Evolutionary conservation across 1,284 basidiomycete species (phyloP).

Genomic region (Rhizopogon hawkerae): DNA sequence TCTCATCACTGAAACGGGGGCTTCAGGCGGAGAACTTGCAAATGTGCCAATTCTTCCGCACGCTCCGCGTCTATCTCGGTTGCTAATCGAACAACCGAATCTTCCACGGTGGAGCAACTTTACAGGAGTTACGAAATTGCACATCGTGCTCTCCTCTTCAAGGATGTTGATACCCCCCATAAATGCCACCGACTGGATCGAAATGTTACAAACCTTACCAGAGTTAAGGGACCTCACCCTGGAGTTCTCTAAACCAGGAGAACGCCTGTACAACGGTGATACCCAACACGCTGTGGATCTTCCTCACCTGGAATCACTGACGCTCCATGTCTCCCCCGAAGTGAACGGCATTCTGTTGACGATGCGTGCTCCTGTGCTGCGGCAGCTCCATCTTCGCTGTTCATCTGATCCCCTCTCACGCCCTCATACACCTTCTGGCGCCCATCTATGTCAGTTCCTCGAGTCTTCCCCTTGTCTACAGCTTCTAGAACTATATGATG

Average conservation of each 20-base stretch:
- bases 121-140: constrained; percentile 16
- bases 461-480: constrained; percentile 36
- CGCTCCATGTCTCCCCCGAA: constrained; percentile 34
- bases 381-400: constrained; percentile 37
- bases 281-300: constrained; percentile 28
- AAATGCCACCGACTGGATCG: constrained; percentile 21
- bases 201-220: constrained; percentile 28
- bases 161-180: constrained; percentile 7
- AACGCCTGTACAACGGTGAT: constrained; percentile 29
- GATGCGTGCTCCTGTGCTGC: constrained; percentile 37
- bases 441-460: constrained; percentile 35
- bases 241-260: constrained; percentile 30
- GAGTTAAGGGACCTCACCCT: constrained; percentile 34
- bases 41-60: constrained; percentile 20
- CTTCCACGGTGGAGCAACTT: constrained; percentile 20
- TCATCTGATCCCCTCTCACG: constrained; percentile 30
- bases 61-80: constrained; percentile 14
- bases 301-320: constrained; percentile 32
- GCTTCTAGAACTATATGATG: constrained; percentile 48
- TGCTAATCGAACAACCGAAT: constrained; percentile 18
- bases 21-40: constrained; percentile 11
- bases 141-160: constrained; percentile 14
- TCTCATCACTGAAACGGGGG: constrained; percentile 16
- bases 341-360: constrained; percentile 37
- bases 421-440: constrained; percentile 32